phyloP scores from a whole-genome alignment of 2,329 filamentous ascomycete genomes.

The Penicillium sp. region DNA sequence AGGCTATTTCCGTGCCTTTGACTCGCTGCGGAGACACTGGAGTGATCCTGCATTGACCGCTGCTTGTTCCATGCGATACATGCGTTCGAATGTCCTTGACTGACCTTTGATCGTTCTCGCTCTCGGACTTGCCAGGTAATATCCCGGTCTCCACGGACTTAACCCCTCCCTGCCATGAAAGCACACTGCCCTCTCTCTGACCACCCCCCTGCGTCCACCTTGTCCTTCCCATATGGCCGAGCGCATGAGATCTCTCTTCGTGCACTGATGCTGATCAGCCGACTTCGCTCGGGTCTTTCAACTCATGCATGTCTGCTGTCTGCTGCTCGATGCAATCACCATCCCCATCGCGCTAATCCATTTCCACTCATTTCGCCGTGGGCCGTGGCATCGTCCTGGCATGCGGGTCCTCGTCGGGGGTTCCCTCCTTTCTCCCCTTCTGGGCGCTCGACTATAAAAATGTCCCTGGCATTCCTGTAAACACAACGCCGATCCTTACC shows the following conservation, averaged over 20 bases:
- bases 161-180: not conserved
- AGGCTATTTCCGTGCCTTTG: slow-evolving; percentile 1
- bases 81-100: not conserved
- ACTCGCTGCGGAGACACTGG: slow-evolving; percentile 3
- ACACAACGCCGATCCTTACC: slow-evolving; percentile 25
- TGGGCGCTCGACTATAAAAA: slow-evolving; percentile 28
- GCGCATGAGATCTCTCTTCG: slow-evolving; percentile 10
- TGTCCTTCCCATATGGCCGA: slow-evolving; percentile 18
- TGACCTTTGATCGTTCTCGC: slow-evolving; percentile 9
- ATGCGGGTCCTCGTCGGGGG: slow-evolving; percentile 15
- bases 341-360: slow-evolving; percentile 11
- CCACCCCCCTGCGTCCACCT: slow-evolving; percentile 9
- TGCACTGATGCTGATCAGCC: slow-evolving; percentile 21
- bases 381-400: slow-evolving; percentile 17
- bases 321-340: slow-evolving; percentile 16
- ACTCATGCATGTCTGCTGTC: slow-evolving; percentile 23
- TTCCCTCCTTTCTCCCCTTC: slow-evolving; percentile 9
- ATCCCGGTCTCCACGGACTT: not conserved
- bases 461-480: slow-evolving; percentile 29
- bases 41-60: slow-evolving; percentile 23
- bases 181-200: not conserved
- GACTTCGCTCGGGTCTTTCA: slow-evolving; percentile 17
- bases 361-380: slow-evolving; percentile 10
- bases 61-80: slow-evolving; percentile 23
- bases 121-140: slow-evolving; percentile 2